These are phyloP conservation scores for Diaporthe capsici DNA, from an alignment of 2,329 filamentous ascomycete genomes.

Conservation along the genomic window DNA sequence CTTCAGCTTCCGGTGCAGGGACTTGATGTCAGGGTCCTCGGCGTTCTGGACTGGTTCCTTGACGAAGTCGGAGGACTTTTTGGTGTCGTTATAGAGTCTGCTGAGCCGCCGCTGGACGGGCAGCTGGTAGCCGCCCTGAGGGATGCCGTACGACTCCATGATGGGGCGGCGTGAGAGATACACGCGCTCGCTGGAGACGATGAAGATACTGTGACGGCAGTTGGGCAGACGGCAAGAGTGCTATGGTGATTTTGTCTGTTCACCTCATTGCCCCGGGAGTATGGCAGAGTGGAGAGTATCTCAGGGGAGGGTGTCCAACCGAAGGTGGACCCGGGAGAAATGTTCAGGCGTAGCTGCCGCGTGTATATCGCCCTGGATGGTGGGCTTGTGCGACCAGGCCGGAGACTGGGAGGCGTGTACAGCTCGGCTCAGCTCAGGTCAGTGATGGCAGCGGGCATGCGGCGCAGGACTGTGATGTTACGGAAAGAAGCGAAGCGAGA, in stretches of 20 bases:
- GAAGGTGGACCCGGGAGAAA: constrained; percentile 24
- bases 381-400: constrained; percentile 7
- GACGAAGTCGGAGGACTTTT: constrained; percentile 82
- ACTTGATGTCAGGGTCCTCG: constrained; percentile 78
- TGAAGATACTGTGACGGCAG: background rate
- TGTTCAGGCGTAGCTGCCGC: constrained; percentile 1
- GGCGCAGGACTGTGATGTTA: constrained; percentile 16
- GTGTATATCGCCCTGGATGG: constrained; percentile 3
- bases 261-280: constrained; percentile 17
- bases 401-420: background rate
- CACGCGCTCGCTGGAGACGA: background rate
- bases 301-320: background rate
- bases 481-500: background rate
- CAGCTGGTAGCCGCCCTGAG: constrained; percentile 66
- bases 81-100: constrained; percentile 85
- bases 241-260: constrained; percentile 8
- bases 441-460: constrained; percentile 24
- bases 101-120: constrained; percentile 75
- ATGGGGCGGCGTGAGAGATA: background rate
- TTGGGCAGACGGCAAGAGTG: background rate
- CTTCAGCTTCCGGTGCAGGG: constrained; percentile 80
- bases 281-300: constrained; percentile 13
- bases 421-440: constrained; percentile 18
- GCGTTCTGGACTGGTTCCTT: constrained; percentile 74
- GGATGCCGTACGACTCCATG: constrained; percentile 66